phyloP scores from a whole-genome alignment of 495 filamentous ascomycete species.

The Penicillium mononematosum region DNA sequence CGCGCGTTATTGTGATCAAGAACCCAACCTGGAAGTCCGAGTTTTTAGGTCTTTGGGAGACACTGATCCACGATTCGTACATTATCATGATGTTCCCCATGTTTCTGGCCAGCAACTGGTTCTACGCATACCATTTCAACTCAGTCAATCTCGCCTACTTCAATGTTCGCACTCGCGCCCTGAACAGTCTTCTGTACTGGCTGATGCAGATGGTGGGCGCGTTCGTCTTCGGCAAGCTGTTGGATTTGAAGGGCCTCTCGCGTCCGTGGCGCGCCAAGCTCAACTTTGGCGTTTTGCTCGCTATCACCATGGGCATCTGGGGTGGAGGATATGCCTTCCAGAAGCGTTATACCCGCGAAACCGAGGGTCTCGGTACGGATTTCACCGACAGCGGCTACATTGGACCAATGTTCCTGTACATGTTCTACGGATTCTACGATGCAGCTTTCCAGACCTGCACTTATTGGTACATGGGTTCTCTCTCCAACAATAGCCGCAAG shows the following conservation, averaged over 20 bases:
- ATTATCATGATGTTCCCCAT: slow-evolving; percentile 84
- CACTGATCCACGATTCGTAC: slow-evolving; percentile 68
- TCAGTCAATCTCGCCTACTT: slow-evolving; percentile 65
- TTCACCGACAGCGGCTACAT: slow-evolving; percentile 66
- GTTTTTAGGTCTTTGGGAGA: slow-evolving; percentile 74
- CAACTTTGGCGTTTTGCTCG: slow-evolving; percentile 63
- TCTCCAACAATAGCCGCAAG: slow-evolving; percentile 88
- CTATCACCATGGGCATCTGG: slow-evolving; percentile 81
- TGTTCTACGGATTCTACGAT: slow-evolving; percentile 92
- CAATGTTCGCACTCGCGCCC: slow-evolving; percentile 74
- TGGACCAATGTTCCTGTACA: slow-evolving; percentile 86
- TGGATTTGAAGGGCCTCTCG: slow-evolving; percentile 64
- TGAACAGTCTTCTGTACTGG: slow-evolving; percentile 89
- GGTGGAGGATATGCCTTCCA: slow-evolving; percentile 85
- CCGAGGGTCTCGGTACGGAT: slow-evolving; percentile 52
- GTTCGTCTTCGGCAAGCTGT: slow-evolving; percentile 68
- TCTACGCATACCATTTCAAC: slow-evolving; percentile 54
- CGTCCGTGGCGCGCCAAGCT: slow-evolving; percentile 74
- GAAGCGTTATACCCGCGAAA: slow-evolving; percentile 57
- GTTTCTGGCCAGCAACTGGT: slow-evolving; percentile 61
- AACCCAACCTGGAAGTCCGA: slow-evolving; percentile 80
- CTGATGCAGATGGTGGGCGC: slow-evolving; percentile 84
- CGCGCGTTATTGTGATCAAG: slow-evolving; percentile 81
- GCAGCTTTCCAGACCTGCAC: slow-evolving; percentile 82
- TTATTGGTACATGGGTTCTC: slow-evolving; percentile 93